phyloP scores from a whole-genome alignment of 2,329 filamentous ascomycete genomes.

The Penicillium sp. region DNA sequence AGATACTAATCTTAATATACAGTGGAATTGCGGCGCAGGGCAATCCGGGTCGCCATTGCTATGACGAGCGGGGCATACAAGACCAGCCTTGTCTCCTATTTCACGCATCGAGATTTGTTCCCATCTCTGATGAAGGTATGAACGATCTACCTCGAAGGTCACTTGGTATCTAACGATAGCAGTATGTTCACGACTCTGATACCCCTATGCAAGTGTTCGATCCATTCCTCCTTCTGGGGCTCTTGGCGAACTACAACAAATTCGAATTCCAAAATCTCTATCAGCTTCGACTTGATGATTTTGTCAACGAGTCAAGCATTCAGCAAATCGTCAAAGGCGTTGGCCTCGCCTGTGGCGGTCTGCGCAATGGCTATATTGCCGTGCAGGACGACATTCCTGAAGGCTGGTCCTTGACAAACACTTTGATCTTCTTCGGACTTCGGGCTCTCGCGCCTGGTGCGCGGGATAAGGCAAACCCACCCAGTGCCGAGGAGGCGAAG shows the following conservation, averaged over 20 bases:
- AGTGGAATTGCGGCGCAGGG: slow-evolving; percentile 76
- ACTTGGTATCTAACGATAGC: slow-evolving; percentile 10
- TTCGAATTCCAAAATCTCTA: slow-evolving; percentile 99
- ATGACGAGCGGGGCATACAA: slow-evolving; percentile 93
- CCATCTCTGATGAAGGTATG: slow-evolving; percentile 88
- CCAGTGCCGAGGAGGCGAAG: slow-evolving; percentile 78
- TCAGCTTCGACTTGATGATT: slow-evolving; percentile 85
- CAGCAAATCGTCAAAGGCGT: slow-evolving; percentile 76
- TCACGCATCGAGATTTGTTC: slow-evolving; percentile 92
- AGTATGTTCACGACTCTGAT: slow-evolving; percentile 81
- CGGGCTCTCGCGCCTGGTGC: slow-evolving; percentile 70
- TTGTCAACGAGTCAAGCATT: slow-evolving; percentile 88
- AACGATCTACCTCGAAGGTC: background rate
- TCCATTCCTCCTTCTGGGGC: slow-evolving; percentile 78
- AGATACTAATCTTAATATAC: slow-evolving; percentile 2
- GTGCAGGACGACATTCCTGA: slow-evolving; percentile 89
- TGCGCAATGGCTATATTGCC: slow-evolving; percentile 75
- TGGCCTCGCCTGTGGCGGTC: slow-evolving; percentile 65
- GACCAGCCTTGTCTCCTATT: slow-evolving; percentile 89
- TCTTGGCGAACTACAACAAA: slow-evolving; percentile 97
- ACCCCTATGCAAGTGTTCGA: slow-evolving; percentile 63
- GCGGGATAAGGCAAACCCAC: slow-evolving; percentile 58
- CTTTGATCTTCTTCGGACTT: slow-evolving; percentile 80
- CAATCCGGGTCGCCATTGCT: slow-evolving; percentile 76
- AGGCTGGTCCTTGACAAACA: slow-evolving; percentile 79